These are phyloP conservation scores for Candida odintsovae DNA, from an alignment of 805 yeast genomes.

Conservation along the genomic window DNA sequence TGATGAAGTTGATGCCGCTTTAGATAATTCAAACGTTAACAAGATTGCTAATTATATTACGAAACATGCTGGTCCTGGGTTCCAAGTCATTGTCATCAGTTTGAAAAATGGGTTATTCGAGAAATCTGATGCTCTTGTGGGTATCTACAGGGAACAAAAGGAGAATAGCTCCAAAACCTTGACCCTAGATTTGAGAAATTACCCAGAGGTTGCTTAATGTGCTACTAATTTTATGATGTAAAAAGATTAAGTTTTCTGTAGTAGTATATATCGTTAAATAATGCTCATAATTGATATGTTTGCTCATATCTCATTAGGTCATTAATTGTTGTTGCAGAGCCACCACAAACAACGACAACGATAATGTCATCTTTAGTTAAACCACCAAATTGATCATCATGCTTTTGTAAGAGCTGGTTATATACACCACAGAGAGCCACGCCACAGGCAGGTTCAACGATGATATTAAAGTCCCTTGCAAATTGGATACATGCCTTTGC, in stretches of 20 bases:
- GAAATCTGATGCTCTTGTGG: constrained; percentile 84
- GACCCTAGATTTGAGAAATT: constrained; percentile 64
- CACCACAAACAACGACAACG: constrained; percentile 58
- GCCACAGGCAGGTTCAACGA: constrained; percentile 72
- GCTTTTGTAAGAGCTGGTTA: constrained; percentile 25
- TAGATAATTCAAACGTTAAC: constrained; percentile 83
- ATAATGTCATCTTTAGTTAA: constrained; percentile 37
- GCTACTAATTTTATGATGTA: background rate
- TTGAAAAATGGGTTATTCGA: constrained; percentile 84
- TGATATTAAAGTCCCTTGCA: constrained; percentile 42
- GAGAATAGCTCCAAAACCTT: constrained; percentile 69
- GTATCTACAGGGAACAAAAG: constrained; percentile 79
- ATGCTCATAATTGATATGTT: constrained; percentile 4
- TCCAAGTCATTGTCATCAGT: constrained; percentile 91
- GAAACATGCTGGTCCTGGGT: constrained; percentile 64
- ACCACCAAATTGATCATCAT: constrained; percentile 26
- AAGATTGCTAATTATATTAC: constrained; percentile 82
- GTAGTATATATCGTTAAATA: background rate
- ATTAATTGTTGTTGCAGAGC: constrained; percentile 31
- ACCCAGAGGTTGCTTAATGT: constrained; percentile 33
- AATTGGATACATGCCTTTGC: constrained; percentile 45
- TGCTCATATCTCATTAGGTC: constrained; percentile 20
- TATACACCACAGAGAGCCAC: constrained; percentile 56
- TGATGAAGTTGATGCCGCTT: constrained; percentile 98
- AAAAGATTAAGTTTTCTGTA: no score